These are phyloP conservation scores for Cyclocybe cylindracea DNA, from an alignment of 768 basidiomycete species.

Conservation along the genomic window DNA sequence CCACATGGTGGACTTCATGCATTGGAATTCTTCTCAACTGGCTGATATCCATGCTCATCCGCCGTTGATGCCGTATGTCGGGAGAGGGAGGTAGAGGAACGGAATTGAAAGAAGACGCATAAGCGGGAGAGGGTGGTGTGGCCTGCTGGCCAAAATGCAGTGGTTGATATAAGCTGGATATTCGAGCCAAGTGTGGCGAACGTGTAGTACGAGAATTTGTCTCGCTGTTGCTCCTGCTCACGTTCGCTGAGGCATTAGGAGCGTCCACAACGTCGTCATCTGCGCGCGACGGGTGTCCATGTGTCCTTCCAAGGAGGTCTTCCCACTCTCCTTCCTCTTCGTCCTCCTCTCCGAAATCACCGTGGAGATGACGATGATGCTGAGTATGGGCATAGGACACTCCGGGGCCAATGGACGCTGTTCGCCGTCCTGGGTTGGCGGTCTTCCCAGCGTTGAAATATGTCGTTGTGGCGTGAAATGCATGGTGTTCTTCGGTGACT, in stretches of 20 bases:
- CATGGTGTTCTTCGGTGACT: slow-evolving; percentile 72
- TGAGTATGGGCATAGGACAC: slow-evolving; percentile 28
- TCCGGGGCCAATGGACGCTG: slow-evolving; percentile 51
- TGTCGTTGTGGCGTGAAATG: slow-evolving; percentile 69
- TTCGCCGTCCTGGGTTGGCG: slow-evolving; percentile 26
- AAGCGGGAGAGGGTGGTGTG: not conserved
- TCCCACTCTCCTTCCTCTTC: slow-evolving; percentile 22
- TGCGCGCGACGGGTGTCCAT: not conserved
- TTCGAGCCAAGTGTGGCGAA: not conserved
- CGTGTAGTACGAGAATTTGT: not conserved
- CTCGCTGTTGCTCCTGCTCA: not conserved
- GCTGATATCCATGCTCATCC: slow-evolving; percentile 36
- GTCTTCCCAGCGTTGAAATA: slow-evolving; percentile 67
- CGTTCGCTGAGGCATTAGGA: not conserved
- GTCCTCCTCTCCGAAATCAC: slow-evolving; percentile 21
- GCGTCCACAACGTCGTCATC: not conserved
- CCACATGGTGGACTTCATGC: slow-evolving; percentile 26
- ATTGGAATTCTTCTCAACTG: slow-evolving; percentile 32
- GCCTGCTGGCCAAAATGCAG: not conserved
- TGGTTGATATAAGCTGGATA: not conserved
- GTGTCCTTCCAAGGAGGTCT: not conserved
- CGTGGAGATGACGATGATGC: slow-evolving; percentile 21
- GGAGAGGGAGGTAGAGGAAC: not conserved
- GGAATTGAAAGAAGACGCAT: not conserved
- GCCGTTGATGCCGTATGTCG: slow-evolving; percentile 16